These are phyloP conservation scores for Skeletonema potamos DNA, from an alignment of 108 stramenopile genomes.

Conservation along the genomic window DNA sequence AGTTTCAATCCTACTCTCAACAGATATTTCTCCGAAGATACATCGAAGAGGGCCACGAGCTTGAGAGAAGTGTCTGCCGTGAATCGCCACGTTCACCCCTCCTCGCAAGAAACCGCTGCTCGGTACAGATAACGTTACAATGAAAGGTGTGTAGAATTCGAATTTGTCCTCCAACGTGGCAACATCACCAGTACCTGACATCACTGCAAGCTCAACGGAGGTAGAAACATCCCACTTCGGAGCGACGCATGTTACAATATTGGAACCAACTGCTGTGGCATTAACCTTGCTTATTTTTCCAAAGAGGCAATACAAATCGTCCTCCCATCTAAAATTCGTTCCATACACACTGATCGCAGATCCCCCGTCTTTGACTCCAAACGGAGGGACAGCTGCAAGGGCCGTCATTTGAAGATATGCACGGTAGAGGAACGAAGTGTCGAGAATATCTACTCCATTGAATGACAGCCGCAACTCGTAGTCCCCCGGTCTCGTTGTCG, in stretches of 20 bases:
- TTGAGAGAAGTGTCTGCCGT: constrained; percentile 24
- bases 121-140: constrained; percentile 22
- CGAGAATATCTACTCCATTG: constrained; percentile 24
- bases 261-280: constrained; percentile 11
- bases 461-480: constrained; percentile 27
- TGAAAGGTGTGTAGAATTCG: constrained; percentile 22
- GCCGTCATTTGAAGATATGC: constrained; percentile 27
- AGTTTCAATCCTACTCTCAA: constrained; percentile 9
- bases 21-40: constrained; percentile 10
- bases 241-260: constrained; percentile 27
- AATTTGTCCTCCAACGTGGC: constrained; percentile 21
- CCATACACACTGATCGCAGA: constrained; percentile 20
- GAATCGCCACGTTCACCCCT: constrained; percentile 24
- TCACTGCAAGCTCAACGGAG: constrained; percentile 13
- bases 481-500: constrained; percentile 20
- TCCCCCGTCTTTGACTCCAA: constrained; percentile 25
- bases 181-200: constrained; percentile 16
- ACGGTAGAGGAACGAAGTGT: constrained; percentile 10
- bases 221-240: constrained; percentile 11
- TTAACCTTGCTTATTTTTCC: background rate
- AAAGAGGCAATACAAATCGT: constrained; percentile 26
- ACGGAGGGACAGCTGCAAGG: constrained; percentile 15
- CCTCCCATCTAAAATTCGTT: constrained; percentile 30
- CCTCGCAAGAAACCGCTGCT: constrained; percentile 22
- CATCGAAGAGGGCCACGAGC: constrained; percentile 16